These are phyloP conservation scores for Scheffersomyces stipitis DNA, from an alignment of 805 yeast genomes.

Conservation along the genomic window DNA sequence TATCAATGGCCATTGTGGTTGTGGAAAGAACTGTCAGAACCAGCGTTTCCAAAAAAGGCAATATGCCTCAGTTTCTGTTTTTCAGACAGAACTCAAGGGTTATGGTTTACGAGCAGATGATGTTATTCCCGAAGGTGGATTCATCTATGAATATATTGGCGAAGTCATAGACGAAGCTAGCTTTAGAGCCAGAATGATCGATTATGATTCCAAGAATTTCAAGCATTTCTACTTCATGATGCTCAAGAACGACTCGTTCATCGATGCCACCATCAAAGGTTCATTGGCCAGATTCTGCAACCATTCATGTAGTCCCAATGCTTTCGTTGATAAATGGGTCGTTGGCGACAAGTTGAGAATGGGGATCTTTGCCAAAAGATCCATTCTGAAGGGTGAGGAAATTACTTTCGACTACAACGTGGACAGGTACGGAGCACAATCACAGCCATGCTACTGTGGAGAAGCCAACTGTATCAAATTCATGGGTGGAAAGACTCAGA, in stretches of 20 bases:
- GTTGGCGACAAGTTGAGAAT: slow-evolving; percentile 85
- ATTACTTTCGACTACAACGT: slow-evolving; percentile 91
- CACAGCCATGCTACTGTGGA: slow-evolving; percentile 94
- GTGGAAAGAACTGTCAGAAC: slow-evolving; percentile 81
- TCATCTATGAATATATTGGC: slow-evolving; percentile 90
- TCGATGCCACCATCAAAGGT: slow-evolving; percentile 92
- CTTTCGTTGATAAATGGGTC: slow-evolving; percentile 96
- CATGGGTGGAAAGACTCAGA: slow-evolving; percentile 96
- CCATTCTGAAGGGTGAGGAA: slow-evolving; percentile 77
- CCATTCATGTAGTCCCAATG: slow-evolving; percentile 94
- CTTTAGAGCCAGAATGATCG: slow-evolving; percentile 73
- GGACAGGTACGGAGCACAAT: slow-evolving; percentile 92
- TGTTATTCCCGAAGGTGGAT: slow-evolving; percentile 58
- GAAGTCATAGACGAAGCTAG: slow-evolving; percentile 82
- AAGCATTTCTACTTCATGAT: slow-evolving; percentile 94
- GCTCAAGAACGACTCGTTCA: slow-evolving; percentile 88
- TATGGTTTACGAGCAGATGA: slow-evolving; percentile 79
- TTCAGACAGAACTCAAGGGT: slow-evolving; percentile 82
- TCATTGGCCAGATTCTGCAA: slow-evolving; percentile 88
- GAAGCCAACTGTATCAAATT: slow-evolving; percentile 89
- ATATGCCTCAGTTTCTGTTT: slow-evolving; percentile 77
- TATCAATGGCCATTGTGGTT: slow-evolving; percentile 60
- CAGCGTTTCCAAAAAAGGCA: slow-evolving; percentile 81
- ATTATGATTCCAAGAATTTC: slow-evolving; percentile 65
- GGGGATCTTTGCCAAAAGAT: slow-evolving; percentile 90